phyloP scores from a whole-genome alignment of 2,329 filamentous ascomycete species.

The Trichophyton schoenleinii region DNA sequence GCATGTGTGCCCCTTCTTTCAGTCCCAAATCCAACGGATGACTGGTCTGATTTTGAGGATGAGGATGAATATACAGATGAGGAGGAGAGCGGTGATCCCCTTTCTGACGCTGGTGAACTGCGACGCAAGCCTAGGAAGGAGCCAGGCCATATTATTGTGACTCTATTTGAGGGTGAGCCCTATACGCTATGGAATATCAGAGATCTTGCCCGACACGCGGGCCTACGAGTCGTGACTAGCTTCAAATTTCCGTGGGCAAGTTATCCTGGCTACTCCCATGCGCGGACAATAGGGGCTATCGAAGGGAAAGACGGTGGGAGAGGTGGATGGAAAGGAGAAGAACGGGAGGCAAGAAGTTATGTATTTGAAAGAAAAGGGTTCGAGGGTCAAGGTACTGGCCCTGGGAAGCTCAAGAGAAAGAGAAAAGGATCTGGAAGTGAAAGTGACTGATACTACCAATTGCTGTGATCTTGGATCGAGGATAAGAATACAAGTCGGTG shows the following conservation, averaged over 20 bases:
- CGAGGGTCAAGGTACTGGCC: slow-evolving; percentile 19
- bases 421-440: slow-evolving; percentile 27
- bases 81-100: slow-evolving; percentile 9
- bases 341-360: slow-evolving; percentile 36
- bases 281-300: slow-evolving; percentile 35
- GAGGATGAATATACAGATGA: slow-evolving; percentile 4
- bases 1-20: slow-evolving; percentile 31
- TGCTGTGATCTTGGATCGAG: neutral
- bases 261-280: slow-evolving; percentile 37
- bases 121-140: slow-evolving; percentile 15
- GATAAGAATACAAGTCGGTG: neutral
- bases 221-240: slow-evolving; percentile 35
- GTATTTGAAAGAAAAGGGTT: slow-evolving; percentile 33
- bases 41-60: slow-evolving; percentile 14
- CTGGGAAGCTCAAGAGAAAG: slow-evolving; percentile 13
- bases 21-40: slow-evolving; percentile 14
- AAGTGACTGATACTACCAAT: slow-evolving; percentile 14
- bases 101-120: slow-evolving; percentile 15
- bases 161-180: slow-evolving; percentile 83
- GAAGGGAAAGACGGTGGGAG: slow-evolving; percentile 27
- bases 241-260: slow-evolving; percentile 37
- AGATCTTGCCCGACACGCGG: slow-evolving; percentile 64
- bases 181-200: slow-evolving; percentile 93
- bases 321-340: slow-evolving; percentile 37
- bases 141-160: slow-evolving; percentile 57